Evolutionary conservation across 768 basidiomycete species (phyloP), one percentile per base, ranked within the genome.

Genomic region (Kwoniella shandongensis): DNA sequence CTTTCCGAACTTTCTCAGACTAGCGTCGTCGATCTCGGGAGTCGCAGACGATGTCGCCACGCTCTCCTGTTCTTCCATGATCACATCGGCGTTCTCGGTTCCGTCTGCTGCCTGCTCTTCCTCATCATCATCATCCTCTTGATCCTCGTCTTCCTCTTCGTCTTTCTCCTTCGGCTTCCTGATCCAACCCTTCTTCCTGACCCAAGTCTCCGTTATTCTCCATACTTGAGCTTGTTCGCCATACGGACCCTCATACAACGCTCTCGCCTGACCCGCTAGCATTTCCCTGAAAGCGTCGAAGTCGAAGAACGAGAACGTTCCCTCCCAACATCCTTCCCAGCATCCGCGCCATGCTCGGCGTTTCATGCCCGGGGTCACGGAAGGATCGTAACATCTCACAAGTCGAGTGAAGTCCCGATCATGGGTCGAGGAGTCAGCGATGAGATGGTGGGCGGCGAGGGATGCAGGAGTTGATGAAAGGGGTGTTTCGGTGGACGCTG

Each of bases 191-290:
- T 51, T 66, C 15, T 51, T 62, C 52, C 71, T 48, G 4, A 76
- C 70, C 44, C 54, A 73, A 8, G 72, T 73, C 54, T 76, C 72
- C 8, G 42, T 69, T 23, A 96, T 77, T 67, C 85, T 87, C 91
- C 91, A 94, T 0, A 90, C 90, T 70, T 96, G 92, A 17, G 83
- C 85, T 74, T 97, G 91, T 64, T 87, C 83, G 0, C 87, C 89
- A 25, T 89, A 85, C 45, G 85, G 79, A 42, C 87, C 86, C 40
- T 84, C 83, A 64, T 88, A 84, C n/a, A 94, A 77, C 8, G 88
- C 89, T 6, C 82, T 80, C n/a, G 89, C 38, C 36, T 75, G 66
- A 0, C 79, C 79, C 20, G 70, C 74, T 10, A 79, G 64, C 77
- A 79, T 80, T 56, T 76, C 78, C 44, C 78, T 80, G 55, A 93